Percentiles rank a stretch among this genome's conserved stretches.
Conservation (phyloP, 768 basidiomycete species). For the Amanita fuliginea region DNA sequence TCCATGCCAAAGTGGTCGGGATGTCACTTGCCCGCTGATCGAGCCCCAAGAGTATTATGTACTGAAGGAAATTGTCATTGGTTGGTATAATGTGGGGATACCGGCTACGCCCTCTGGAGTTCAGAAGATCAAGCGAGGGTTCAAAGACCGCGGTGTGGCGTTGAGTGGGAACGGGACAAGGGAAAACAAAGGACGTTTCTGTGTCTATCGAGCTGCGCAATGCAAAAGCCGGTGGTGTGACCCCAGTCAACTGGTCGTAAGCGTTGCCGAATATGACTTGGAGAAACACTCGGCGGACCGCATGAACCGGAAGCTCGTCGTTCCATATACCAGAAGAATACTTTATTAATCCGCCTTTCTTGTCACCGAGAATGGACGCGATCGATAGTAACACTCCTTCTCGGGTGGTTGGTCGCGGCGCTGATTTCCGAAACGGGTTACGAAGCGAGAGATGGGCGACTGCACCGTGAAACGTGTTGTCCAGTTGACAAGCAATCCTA, state of each 20-base stretch:
- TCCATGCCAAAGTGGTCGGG: slow-evolving; percentile 62
- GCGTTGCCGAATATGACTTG: slow-evolving; percentile 47
- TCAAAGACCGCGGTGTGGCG: slow-evolving; percentile 11
- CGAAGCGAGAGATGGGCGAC: slow-evolving; percentile 32
- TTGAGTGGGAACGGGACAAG: slow-evolving; percentile 5
- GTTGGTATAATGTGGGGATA: slow-evolving; percentile 29
- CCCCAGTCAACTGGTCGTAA: slow-evolving; percentile 14
- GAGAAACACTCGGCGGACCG: slow-evolving; percentile 41
- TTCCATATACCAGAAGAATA: slow-evolving; percentile 35
- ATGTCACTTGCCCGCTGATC: slow-evolving; percentile 44
- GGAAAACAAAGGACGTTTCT: slow-evolving; percentile 8
- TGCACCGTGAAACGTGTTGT: slow-evolving; percentile 39
- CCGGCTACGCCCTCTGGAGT: background rate
- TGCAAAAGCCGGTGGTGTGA: slow-evolving; percentile 26
- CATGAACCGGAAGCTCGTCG: slow-evolving; percentile 31
- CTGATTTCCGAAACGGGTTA: slow-evolving; percentile 19
- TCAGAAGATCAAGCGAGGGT: slow-evolving; percentile 15
- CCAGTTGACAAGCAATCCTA: slow-evolving; percentile 36
- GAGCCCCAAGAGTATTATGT: slow-evolving; percentile 51
- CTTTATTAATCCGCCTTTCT: slow-evolving; percentile 11
- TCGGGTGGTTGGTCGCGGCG: slow-evolving; percentile 8
- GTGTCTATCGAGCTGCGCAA: slow-evolving; percentile 17
- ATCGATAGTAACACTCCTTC: slow-evolving; percentile 18
- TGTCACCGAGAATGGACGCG: slow-evolving; percentile 16
- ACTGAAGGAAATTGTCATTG: slow-evolving; percentile 41